These are phyloP conservation scores for Collybia sp. DNA, from an alignment of 768 basidiomycete species.

Conservation along the genomic window DNA sequence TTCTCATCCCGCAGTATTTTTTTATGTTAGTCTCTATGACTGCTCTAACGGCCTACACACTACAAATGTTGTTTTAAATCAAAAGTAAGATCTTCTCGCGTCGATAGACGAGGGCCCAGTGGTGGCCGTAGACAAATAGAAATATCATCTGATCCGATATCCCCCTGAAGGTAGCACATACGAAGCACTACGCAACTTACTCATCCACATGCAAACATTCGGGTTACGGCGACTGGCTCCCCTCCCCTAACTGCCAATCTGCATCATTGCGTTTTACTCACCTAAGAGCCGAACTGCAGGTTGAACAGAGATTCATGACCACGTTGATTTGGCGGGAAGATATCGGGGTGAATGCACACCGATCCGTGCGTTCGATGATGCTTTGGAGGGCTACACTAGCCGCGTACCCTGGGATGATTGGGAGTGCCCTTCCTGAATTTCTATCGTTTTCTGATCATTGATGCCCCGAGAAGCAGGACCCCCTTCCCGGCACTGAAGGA, in stretches of 20 bases:
- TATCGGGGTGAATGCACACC: slow-evolving; percentile 33
- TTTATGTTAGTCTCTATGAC: slow-evolving; percentile 19
- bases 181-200: too few relatives aligned
- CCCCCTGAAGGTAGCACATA: too few relatives aligned
- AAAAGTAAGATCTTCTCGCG: neutral
- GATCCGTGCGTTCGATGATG: neutral
- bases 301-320: too few relatives aligned
- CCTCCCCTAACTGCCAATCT: too few relatives aligned
- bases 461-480: slow-evolving; percentile 25
- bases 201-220: neutral
- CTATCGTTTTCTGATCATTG: slow-evolving; percentile 31
- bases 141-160: too few relatives aligned
- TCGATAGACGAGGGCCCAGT: too few relatives aligned
- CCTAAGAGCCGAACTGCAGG: too few relatives aligned
- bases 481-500: slow-evolving; percentile 36
- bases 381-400: slow-evolving; percentile 30
- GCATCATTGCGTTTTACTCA: too few relatives aligned
- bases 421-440: slow-evolving; percentile 45
- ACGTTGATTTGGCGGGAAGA: too few relatives aligned
- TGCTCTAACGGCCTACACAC: slow-evolving; percentile 14
- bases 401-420: slow-evolving; percentile 44
- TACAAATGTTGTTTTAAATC: slow-evolving; percentile 4
- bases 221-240: too few relatives aligned
- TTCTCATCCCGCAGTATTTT: slow-evolving; percentile 34
- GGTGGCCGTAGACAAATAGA: too few relatives aligned